Conservation (phyloP, 2,329 filamentous ascomycete species). For the Daldinia eschscholtzii region DNA sequence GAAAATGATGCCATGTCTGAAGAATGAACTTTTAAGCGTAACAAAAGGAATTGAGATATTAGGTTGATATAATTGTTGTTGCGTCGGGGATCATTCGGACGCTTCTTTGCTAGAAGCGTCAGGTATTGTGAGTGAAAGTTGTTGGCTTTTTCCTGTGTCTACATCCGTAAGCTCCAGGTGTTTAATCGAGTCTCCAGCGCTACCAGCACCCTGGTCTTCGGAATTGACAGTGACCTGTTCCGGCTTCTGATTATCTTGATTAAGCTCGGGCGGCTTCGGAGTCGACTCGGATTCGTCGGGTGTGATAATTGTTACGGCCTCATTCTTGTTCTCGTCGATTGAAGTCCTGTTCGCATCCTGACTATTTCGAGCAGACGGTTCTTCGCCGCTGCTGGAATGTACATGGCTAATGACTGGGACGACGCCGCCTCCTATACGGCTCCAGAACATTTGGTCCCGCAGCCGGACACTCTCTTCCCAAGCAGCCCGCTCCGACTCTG, state of each 20-base stretch:
- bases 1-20: slow-evolving; percentile 35
- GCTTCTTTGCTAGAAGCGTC: slow-evolving; percentile 45
- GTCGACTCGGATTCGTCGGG: slow-evolving; percentile 33
- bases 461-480: slow-evolving; percentile 96
- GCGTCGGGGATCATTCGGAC: slow-evolving; percentile 34
- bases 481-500: slow-evolving; percentile 85
- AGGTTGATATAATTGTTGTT: slow-evolving; percentile 14
- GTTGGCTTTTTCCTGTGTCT: slow-evolving; percentile 47
- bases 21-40: slow-evolving; percentile 34
- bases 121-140: slow-evolving; percentile 56
- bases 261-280: slow-evolving; percentile 17
- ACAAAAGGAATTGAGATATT: slow-evolving; percentile 35
- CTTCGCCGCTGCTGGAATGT: slow-evolving; percentile 43
- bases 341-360: slow-evolving; percentile 49
- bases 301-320: slow-evolving; percentile 18
- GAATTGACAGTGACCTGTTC: slow-evolving; percentile 17
- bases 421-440: slow-evolving; percentile 90
- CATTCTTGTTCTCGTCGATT: slow-evolving; percentile 26
- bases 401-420: slow-evolving; percentile 68
- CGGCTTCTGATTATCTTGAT: slow-evolving; percentile 25
- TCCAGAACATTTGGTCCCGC: slow-evolving; percentile 97
- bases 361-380: slow-evolving; percentile 54
- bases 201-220: slow-evolving; percentile 11
- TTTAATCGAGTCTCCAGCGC: slow-evolving; percentile 40
- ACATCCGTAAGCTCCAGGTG: slow-evolving; percentile 40